A percentile compares a stretch with the other conserved stretches of the same genome.
Evolutionary conservation across 2,329 filamentous ascomycete genomes (phyloP).

Genomic region (Clonostachys sp.): DNA sequence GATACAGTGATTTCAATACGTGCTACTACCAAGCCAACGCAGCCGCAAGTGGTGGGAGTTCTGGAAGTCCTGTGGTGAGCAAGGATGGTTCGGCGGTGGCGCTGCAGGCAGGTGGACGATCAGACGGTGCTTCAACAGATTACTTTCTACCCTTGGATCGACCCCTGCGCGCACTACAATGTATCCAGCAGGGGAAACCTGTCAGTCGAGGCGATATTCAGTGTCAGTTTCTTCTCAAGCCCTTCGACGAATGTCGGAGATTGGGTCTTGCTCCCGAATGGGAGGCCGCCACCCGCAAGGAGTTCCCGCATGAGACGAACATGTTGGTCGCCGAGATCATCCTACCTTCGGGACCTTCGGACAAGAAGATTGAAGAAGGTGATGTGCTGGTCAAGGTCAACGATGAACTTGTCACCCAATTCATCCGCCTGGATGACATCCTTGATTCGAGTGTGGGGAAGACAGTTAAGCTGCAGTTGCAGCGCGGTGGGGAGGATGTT

Average conservation of each 20-base stretch:
- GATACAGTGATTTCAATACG: constrained; percentile 94
- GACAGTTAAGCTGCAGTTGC: constrained; percentile 75
- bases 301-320: constrained; percentile 89
- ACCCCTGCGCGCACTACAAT: constrained; percentile 79
- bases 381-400: constrained; percentile 94
- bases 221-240: constrained; percentile 93
- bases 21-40: constrained; percentile 98
- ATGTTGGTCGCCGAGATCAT: constrained; percentile 97
- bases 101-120: constrained; percentile 87
- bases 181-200: constrained; percentile 69
- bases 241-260: constrained; percentile 93
- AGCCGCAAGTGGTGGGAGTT: constrained; percentile 93
- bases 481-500: constrained; percentile 83
- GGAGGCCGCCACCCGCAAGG: constrained; percentile 78
- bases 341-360: constrained; percentile 82
- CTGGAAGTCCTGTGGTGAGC: constrained; percentile 96
- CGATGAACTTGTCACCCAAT: constrained; percentile 86
- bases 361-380: constrained; percentile 85
- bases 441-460: constrained; percentile 81
- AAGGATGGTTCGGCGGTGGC: constrained; percentile 90
- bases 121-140: constrained; percentile 93
- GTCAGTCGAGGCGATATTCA: constrained; percentile 96
- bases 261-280: constrained; percentile 80
- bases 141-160: constrained; percentile 95
- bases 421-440: constrained; percentile 86